Conservation (phyloP, 371 early-diverging fungal species). For the Saksenaea oblongispora region DNA sequence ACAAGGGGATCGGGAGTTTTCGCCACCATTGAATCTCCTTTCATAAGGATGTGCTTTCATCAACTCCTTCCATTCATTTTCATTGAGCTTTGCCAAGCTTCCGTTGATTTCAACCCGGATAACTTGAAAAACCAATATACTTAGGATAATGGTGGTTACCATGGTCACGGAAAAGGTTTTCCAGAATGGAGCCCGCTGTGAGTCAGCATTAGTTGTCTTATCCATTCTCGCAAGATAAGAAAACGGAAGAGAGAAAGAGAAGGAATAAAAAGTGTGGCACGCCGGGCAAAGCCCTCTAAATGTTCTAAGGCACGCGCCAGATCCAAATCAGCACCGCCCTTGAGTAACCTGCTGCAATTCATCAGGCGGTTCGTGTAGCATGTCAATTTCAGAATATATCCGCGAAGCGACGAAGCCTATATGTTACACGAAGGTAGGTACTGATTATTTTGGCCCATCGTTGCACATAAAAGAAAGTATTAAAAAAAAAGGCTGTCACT, state of each 20-base stretch:
- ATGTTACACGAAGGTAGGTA: too few species aligned
- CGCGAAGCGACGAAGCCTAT: too few species aligned
- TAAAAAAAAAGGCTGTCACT: too few species aligned
- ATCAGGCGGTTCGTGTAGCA: too few species aligned
- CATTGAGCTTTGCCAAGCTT: background rate
- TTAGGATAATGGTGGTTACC: background rate
- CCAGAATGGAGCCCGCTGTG: background rate
- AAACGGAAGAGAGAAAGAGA: background rate
- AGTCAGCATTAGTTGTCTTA: background rate
- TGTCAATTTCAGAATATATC: too few species aligned
- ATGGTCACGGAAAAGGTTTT: background rate
- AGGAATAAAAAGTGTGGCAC: background rate
- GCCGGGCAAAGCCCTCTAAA: too few species aligned
- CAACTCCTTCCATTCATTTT: slow-evolving; percentile 22
- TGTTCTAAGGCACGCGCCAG: too few species aligned
- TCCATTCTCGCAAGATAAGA: background rate
- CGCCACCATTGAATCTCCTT: slow-evolving; percentile 4
- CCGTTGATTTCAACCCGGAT: background rate
- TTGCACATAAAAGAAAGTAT: too few species aligned
- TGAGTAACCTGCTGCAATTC: too few species aligned
- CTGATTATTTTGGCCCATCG: too few species aligned
- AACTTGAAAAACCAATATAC: background rate
- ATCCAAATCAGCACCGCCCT: too few species aligned
- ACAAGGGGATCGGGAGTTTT: slow-evolving; percentile 34
- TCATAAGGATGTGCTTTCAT: slow-evolving; percentile 29